Evolutionary conservation across 1,139 yeast species (phyloP), one percentile per base, ranked within the genome.

Genomic region (Scheffersomyces parashehatae): DNA sequence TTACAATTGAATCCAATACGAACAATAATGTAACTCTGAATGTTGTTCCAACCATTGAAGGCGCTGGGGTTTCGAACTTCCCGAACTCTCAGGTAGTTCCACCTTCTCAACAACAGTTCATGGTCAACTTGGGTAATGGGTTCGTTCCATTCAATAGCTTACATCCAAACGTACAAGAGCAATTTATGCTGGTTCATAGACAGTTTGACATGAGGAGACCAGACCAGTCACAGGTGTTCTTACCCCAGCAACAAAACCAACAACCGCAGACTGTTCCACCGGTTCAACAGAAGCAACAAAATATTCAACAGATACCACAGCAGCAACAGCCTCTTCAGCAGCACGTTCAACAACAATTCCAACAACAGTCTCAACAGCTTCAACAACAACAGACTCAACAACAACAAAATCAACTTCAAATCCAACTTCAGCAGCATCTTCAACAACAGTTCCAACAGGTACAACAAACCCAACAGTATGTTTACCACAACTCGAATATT

Each of bases 121-220:
- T 60, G 64, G 62, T 57, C 10, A 59, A 59, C 29, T 35, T 47
- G 13, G 55, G 55, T 3, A 46, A 44, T 41, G 61, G 60, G 6
- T 57, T 50, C 41, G 52, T 56, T 13, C 62, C 63, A 7, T 57
- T 56, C 40, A 48, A 43, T 29, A 45, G 55, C 2, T 50, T 59
- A 37, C 60, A 53, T 15, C 55, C 57, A 3, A 52, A 50, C 28
- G 39, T 54, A 10, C 63, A 57, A 38, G 58, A 55, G 24, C 50
- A 55, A 42, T 53, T 50, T 34, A 48, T 55, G 47, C 51, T 48
- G 39, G 52, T 49, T 14, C 61, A 54, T 40, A 46, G 49, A 24
- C 52, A 45, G 29, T 47, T 46, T 38, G 50, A 47, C 15, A 26
- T 40, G 16, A 47, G 43, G 15, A 43, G 42, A 26, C 48, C 42